Evolutionary conservation across 1,284 basidiomycete genomes (phyloP).

Genomic region (Ganoderma resinaceum): DNA sequence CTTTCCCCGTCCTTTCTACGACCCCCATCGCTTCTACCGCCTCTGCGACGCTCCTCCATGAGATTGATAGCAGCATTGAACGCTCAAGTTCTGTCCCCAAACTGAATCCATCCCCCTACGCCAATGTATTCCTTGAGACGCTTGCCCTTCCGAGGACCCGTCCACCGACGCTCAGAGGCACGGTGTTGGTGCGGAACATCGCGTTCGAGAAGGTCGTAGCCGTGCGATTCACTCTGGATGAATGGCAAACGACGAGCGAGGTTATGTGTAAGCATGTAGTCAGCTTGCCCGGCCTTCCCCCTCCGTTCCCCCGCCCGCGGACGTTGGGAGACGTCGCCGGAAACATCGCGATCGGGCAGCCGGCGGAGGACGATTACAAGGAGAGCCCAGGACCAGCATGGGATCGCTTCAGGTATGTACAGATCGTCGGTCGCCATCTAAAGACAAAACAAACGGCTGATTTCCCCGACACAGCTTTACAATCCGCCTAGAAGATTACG

Average conservation of each 20-base stretch:
- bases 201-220: constrained; percentile 89
- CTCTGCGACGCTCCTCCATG: constrained; percentile 41
- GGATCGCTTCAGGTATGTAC: constrained; percentile 46
- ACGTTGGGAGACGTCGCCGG: constrained; percentile 45
- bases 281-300: constrained; percentile 54
- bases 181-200: constrained; percentile 82
- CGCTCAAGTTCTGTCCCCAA: constrained; percentile 53
- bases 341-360: constrained; percentile 32
- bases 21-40: constrained; percentile 29
- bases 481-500: constrained; percentile 81
- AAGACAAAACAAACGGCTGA: constrained; percentile 19
- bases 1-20: constrained; percentile 34
- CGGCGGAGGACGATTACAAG: constrained; percentile 32
- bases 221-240: constrained; percentile 91
- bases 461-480: constrained; percentile 47
- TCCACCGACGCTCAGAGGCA: constrained; percentile 51
- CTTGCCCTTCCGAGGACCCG: constrained; percentile 47
- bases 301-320: constrained; percentile 44
- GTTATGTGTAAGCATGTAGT: constrained; percentile 74
- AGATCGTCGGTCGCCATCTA: constrained; percentile 21
- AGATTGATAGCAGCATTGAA: constrained; percentile 47
- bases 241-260: constrained; percentile 94
- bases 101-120: constrained; percentile 42
- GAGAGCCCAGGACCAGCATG: constrained; percentile 32
- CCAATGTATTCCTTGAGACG: constrained; percentile 60